These are phyloP conservation scores for Peronospora farinosa DNA, from an alignment of 352 stramenopile species.

Conservation along the genomic window DNA sequence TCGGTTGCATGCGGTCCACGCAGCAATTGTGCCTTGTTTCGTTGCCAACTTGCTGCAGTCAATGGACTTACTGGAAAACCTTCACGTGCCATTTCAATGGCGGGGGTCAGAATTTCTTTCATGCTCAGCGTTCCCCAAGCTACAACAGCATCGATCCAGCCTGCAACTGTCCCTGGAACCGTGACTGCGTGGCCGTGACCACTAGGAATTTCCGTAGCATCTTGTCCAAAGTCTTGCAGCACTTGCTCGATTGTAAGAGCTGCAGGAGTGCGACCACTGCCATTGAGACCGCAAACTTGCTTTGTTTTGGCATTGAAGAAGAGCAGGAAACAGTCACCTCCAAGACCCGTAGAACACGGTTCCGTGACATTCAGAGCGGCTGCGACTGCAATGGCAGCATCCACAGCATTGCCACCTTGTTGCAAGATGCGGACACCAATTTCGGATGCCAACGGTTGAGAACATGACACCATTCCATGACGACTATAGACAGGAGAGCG, in stretches of 20 bases:
- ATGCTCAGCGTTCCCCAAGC: constrained; percentile 83
- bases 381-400: constrained; percentile 75
- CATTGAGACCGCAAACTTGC: constrained; percentile 88
- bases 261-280: constrained; percentile 81
- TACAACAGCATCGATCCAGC: constrained; percentile 88
- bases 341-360: constrained; percentile 75
- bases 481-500: constrained; percentile 86
- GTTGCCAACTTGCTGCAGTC: constrained; percentile 82
- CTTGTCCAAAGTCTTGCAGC: constrained; percentile 33
- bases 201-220: constrained; percentile 34
- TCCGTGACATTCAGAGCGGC: constrained; percentile 59
- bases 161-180: constrained; percentile 89
- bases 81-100: constrained; percentile 85
- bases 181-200: constrained; percentile 67
- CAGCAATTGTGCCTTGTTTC: constrained; percentile 61
- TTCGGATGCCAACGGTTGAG: constrained; percentile 90
- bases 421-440: constrained; percentile 88
- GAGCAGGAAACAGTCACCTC: constrained; percentile 93
- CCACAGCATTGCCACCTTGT: constrained; percentile 90
- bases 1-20: constrained; percentile 46
- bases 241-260: constrained; percentile 79
- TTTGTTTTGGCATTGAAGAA: constrained; percentile 88
- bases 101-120: constrained; percentile 83
- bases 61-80: constrained; percentile 91
- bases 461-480: constrained; percentile 90